Base-by-base conservation (phyloP, 2,329 filamentous ascomycete species). In the Cladosporium sphaerospermum region DNA sequence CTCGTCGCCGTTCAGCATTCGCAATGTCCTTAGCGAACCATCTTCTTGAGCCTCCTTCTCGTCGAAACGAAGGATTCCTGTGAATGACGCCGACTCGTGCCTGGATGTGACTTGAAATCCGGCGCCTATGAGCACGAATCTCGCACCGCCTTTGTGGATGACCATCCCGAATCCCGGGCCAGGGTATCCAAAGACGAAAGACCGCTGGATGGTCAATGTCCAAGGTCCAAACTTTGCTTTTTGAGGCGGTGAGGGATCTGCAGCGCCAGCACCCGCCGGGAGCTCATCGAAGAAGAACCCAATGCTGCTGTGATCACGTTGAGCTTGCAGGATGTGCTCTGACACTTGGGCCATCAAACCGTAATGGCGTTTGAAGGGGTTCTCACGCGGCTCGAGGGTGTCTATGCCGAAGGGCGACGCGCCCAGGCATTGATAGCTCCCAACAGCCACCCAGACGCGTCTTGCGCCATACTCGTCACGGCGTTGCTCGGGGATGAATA, bases 401-500 rank as follows among this genome's bases (percentile, higher is more conserved):
- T 77, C 74, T 44, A 75, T 73, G 4, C 72, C 65, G 52, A 76
- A 76, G 0, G 73, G 72, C 1, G 63, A 63, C 0, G 65, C 61
- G 0, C 73, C 73, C 0, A 76, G 57, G 2, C 67, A 67, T 10
- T 64, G 64, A 47, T 74, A 71, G 0, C 70, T 69, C 1, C 70
- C 74, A 16, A 71, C 72, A 0, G 75, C 69, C 0, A 68, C 47
- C 72, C 73, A 77, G 1, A 75, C 61, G 2, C 75, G 57, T 5
- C 73, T 61, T 0, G 72, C 68, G 5, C 75, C 75, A 28, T 71
- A 67, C 34, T 75, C 74, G 50, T 78, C 76, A 10, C 77, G 68
- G 4, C 75, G 67, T 58, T 79, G 77, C 63, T 79, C 77, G 0
- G 77, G 77, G 36, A 79, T 78, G 56, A 79, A 78, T 0, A 79